phyloP scores from a whole-genome alignment of 1,284 basidiomycete genomes.

The Earliella scabrosa region DNA sequence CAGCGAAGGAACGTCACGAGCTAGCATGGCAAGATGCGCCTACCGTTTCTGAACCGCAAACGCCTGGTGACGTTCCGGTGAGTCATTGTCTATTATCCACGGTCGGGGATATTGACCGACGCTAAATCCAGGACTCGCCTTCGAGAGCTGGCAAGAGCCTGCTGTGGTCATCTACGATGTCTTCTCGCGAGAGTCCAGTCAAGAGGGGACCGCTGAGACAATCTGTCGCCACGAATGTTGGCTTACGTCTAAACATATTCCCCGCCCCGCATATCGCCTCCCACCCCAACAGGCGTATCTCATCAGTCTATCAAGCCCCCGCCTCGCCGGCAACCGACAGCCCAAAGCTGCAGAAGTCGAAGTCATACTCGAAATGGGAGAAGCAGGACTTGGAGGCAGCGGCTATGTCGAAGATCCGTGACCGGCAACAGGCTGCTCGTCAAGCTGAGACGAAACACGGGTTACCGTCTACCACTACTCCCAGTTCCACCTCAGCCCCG shows the following conservation, averaged over 20 bases:
- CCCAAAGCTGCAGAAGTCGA: conserved; percentile 52
- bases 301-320: conserved; percentile 37
- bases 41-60: conserved; percentile 40
- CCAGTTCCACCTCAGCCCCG: conserved; percentile 22
- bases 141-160: conserved; percentile 48
- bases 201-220: conserved; percentile 43
- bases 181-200: conserved; percentile 34
- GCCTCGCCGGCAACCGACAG: conserved; percentile 48
- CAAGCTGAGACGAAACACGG: conserved; percentile 28
- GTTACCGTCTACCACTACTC: conserved; percentile 6
- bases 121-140: conserved; percentile 35
- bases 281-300: conserved; percentile 44
- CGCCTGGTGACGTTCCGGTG: conserved; percentile 38
- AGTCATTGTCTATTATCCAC: too few relatives aligned
- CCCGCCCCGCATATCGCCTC: conserved; percentile 33
- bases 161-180: conserved; percentile 48
- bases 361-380: conserved; percentile 77
- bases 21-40: conserved; percentile 68
- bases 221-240: conserved; percentile 47
- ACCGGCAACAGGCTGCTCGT: conserved; percentile 26
- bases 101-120: neutral
- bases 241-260: conserved; percentile 44
- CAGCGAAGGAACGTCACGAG: conserved; percentile 61
- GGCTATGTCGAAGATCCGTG: conserved; percentile 57
- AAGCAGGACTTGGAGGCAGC: conserved; percentile 80